These are phyloP conservation scores for Helenozyma rhizophorensis DNA, from an alignment of 805 yeast genomes.

Conservation along the genomic window DNA sequence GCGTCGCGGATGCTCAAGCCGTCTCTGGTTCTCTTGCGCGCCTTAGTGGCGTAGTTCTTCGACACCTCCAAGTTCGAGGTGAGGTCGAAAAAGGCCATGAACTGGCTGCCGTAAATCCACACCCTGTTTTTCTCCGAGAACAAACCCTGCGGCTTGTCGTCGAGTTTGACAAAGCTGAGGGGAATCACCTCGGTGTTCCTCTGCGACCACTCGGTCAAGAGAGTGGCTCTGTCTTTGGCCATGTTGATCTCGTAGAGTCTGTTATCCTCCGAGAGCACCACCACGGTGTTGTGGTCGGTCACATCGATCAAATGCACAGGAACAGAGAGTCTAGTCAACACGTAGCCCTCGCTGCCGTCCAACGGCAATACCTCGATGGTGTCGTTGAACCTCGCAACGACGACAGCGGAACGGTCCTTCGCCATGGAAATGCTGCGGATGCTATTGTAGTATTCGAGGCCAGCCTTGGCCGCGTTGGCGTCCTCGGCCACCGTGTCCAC, in stretches of 20 bases:
- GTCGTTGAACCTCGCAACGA: constrained; percentile 63
- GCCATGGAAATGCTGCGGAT: constrained; percentile 52
- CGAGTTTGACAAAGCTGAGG: constrained; percentile 46
- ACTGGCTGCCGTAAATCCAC: constrained; percentile 87
- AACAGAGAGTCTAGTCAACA: constrained; percentile 56
- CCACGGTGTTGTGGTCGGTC: constrained; percentile 45
- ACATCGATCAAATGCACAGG: constrained; percentile 61
- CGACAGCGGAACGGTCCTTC: constrained; percentile 41
- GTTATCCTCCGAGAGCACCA: constrained; percentile 70
- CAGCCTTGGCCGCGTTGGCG: constrained; percentile 15
- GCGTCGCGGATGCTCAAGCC: constrained; percentile 34
- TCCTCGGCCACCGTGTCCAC: constrained; percentile 26
- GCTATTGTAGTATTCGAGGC: constrained; percentile 44
- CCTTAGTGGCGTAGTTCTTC: constrained; percentile 18
- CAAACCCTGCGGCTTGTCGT: constrained; percentile 71
- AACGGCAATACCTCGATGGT: constrained; percentile 49
- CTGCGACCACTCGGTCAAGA: constrained; percentile 75
- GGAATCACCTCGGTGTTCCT: constrained; percentile 75
- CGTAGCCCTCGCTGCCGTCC: constrained; percentile 23
- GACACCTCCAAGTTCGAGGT: constrained; percentile 49
- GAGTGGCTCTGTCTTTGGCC: constrained; percentile 12
- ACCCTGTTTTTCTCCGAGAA: constrained; percentile 50
- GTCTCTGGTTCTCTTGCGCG: constrained; percentile 41
- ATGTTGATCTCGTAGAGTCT: constrained; percentile 60
- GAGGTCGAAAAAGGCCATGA: constrained; percentile 75